Evolutionary conservation across 148 eudicot species (phyloP), one percentile per base, ranked within the genome.

Genomic region (Rheum nobile): DNA sequence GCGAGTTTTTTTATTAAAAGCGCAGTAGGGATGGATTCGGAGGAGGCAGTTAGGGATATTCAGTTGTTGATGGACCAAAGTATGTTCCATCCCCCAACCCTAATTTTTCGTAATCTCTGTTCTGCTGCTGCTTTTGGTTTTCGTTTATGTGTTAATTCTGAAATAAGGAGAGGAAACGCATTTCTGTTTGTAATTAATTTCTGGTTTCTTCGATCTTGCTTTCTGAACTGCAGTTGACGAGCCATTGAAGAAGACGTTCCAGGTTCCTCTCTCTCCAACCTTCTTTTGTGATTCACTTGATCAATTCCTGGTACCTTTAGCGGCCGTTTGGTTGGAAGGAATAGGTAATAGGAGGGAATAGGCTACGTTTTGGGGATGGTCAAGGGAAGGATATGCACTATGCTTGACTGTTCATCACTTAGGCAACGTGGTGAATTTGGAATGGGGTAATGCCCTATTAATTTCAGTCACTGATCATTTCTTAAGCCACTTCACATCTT

Each of bases 21-120:
- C 28, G 35, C 1, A 67, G 81, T 85, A 85, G 86, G 83, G 38
- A 76, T 76, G 55, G 85, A 74, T 72, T 79, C 89, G 24, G 75
- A 78, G 44, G 82, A 80, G 50, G 77, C 84, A 37, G 78, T 86
- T 74, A 61, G 71, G 46, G 85, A 82, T 65, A 70, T 86, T 69
- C 72, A 82, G 46, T 78, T 77, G 11, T 71, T 86, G 57, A 83
- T 86, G 86, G 82, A 84, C 71, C 82, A 78, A 80, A 81, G 86
- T 83, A 10, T 68, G 65, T 54, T 17, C 38, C 52, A 1, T 16
- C n/a, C 14, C n/a, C 21, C 22, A 48, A 26, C 73, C 38, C 38
- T 54, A 43, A n/a, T 29, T 24, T 35, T 54, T 47, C 22, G 5
- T 28, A 8, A 29, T 71, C 26, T 34, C 48, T 39, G 6, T 71